These are phyloP conservation scores for Plantago coronopus DNA, from an alignment of 305 asterid genomes.

Conservation along the genomic window DNA sequence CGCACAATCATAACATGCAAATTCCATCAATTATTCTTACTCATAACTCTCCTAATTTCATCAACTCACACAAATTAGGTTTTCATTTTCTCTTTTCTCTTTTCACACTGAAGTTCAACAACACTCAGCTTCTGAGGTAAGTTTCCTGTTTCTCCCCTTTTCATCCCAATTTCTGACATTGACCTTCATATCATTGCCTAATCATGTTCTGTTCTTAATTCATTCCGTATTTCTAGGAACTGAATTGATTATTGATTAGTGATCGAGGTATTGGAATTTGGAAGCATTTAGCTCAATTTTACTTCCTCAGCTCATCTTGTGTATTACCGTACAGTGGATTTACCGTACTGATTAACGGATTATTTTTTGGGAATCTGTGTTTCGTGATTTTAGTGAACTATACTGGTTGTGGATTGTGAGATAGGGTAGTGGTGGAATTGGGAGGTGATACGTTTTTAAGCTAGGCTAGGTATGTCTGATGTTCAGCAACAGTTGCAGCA, in stretches of 20 bases:
- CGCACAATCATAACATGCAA: background rate
- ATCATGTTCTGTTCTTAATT: constrained; percentile 7
- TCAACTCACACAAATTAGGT: constrained; percentile 31
- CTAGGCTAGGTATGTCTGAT: constrained; percentile 53
- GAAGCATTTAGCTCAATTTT: background rate
- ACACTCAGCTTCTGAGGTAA: constrained; percentile 44
- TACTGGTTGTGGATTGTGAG: constrained; percentile 19
- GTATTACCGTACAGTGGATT: constrained; percentile 21
- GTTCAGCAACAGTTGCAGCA: constrained; percentile 68
- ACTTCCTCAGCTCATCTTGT: constrained; percentile 20
- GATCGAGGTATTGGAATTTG: background rate
- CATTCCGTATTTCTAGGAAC: constrained; percentile 19
- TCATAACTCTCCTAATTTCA: background rate
- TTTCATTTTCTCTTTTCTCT: constrained; percentile 19
- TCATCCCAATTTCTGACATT: background rate
- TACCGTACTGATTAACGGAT: background rate
- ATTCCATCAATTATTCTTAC: background rate
- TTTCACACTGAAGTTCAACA: constrained; percentile 34
- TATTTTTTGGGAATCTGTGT: constrained; percentile 34
- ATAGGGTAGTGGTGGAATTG: constrained; percentile 29
- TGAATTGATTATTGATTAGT: constrained; percentile 6
- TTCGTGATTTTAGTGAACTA: too few relatives aligned
- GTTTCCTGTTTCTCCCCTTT: constrained; percentile 27
- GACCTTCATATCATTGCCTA: constrained; percentile 15
- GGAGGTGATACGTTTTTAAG: constrained; percentile 24